phyloP scores from a whole-genome alignment of 768 basidiomycete species.

The Tricholoma saponaceum region DNA sequence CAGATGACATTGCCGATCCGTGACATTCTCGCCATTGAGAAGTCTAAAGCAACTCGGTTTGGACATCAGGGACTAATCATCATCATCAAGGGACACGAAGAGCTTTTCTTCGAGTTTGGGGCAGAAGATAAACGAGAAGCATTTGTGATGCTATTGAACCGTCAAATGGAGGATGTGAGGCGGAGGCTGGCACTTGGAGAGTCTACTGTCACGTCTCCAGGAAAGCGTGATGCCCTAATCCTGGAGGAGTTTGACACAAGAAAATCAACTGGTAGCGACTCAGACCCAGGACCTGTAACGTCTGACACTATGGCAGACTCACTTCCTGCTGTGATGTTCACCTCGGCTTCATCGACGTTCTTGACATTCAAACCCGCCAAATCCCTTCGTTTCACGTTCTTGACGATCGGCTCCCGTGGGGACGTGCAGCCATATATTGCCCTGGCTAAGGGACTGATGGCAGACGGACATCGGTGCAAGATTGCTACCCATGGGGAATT shows the following conservation, averaged over 20 bases:
- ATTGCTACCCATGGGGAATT: conserved; percentile 98
- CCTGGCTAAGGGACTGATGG: conserved; percentile 84
- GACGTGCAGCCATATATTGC: conserved; percentile 99
- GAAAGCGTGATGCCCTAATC: conserved; percentile 69
- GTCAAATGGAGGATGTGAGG: conserved; percentile 73
- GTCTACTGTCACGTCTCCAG: conserved; percentile 36
- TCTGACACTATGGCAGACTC: conserved; percentile 63
- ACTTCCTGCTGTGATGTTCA: conserved; percentile 92
- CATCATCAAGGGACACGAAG: conserved; percentile 94
- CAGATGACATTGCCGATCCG: conserved; percentile 95
- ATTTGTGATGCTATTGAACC: conserved; percentile 71
- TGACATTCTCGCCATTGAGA: conserved; percentile 83
- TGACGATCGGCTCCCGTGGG: conserved; percentile 94
- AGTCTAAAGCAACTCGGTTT: conserved; percentile 83
- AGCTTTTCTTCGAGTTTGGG: conserved; percentile 93
- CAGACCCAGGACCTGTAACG: conserved; percentile 37
- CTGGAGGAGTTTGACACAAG: conserved; percentile 80
- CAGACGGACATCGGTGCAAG: conserved; percentile 82
- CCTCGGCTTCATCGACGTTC: conserved; percentile 93
- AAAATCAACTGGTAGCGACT: conserved; percentile 30
- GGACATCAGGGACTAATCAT: conserved; percentile 87
- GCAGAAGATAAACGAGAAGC: conserved; percentile 76
- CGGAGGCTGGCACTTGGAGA: conserved; percentile 45
- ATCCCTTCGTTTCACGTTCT: conserved; percentile 84
- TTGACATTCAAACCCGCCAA: conserved; percentile 92